Evolutionary conservation across 805 yeast genomes (phyloP), one percentile per base, ranked within the genome.

Genomic region (Sungouiozyma intestinalis): DNA sequence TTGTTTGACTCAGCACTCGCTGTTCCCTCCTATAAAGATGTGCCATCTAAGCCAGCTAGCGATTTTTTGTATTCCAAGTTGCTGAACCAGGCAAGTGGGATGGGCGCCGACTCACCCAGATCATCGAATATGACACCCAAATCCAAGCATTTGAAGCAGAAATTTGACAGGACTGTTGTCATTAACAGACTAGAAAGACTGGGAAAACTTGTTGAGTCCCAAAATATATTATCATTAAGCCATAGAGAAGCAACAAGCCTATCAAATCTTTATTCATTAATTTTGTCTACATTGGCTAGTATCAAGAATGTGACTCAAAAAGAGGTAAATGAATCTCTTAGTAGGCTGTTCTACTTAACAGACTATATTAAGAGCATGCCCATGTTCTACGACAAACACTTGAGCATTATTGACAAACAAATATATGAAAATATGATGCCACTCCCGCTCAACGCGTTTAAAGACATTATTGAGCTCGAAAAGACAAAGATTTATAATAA

Each of bases 1-100:
- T 48, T 74, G 35, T 71, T 65, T 39, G 79, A 75, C 32, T 71
- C 79, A 0, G 75, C 73, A 0, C 54, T 73, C 41, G 66, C 74
- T 0, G 54, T 70, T 8, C 76, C 78, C 11, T 42, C 44, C 16
- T 33, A 35, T 33, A 21, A 16, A 19, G 17, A 32, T 14, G 20
- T 13, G n/a, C 14, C 14, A 7, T 6, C 29, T 24, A 24, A 24
- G 9, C 6, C 9, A 7, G 11, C 29, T 7, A 24, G 13, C 8
- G 11, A 15, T n/a, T 36, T 32, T 14, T 21, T 4, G 5, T 16
- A 19, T 13, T 24, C 21, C 13, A 27, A 18, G 16, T 19, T 18
- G 7, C 7, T 16, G 14, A 35, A 16, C 33, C 16, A 24, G 9
- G 11, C 11, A 24, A 24, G 11, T 24, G 19, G 15, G 11, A 29